phyloP scores from a whole-genome alignment of 495 filamentous ascomycete genomes.

The Chlorociboria aeruginascens region DNA sequence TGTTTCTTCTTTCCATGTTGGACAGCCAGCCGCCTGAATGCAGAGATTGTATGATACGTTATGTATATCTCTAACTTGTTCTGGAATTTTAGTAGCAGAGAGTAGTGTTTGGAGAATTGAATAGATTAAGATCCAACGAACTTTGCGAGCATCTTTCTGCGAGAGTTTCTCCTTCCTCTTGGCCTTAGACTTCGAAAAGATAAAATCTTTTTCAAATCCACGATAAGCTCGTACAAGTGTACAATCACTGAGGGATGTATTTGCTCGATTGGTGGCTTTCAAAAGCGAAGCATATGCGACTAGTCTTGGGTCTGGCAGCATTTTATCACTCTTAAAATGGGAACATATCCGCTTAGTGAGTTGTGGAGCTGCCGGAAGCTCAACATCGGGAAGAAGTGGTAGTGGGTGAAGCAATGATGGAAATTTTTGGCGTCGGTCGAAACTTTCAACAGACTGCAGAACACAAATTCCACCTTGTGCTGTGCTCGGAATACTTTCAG shows the following conservation, averaged over 20 bases:
- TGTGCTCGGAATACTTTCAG: slow-evolving; percentile 26
- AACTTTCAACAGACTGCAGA: slow-evolving; percentile 43
- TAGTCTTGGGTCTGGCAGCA: slow-evolving; percentile 23
- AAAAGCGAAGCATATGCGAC: slow-evolving; percentile 25
- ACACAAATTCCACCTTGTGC: slow-evolving; percentile 47
- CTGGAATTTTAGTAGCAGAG: slow-evolving; percentile 29
- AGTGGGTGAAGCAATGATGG: slow-evolving; percentile 41
- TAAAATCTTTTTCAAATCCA: slow-evolving; percentile 32
- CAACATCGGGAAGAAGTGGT: slow-evolving; percentile 40
- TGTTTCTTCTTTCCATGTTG: slow-evolving; percentile 28
- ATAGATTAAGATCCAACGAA: slow-evolving; percentile 65
- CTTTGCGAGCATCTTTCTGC: slow-evolving; percentile 44
- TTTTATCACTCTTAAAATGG: slow-evolving; percentile 9
- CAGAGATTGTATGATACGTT: slow-evolving; percentile 31
- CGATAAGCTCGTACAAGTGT: slow-evolving; percentile 33
- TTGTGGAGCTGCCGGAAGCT: slow-evolving; percentile 10
- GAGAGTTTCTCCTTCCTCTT: slow-evolving; percentile 30
- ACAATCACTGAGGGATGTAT: slow-evolving; percentile 21
- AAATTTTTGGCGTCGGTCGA: slow-evolving; percentile 44
- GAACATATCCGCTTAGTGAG: slow-evolving; percentile 11
- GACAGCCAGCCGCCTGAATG: slow-evolving; percentile 25
- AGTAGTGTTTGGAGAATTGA: slow-evolving; percentile 52
- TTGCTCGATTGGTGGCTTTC: slow-evolving; percentile 29
- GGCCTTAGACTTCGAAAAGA: slow-evolving; percentile 24
- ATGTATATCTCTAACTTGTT: slow-evolving; percentile 24